Evolutionary conservation across 2,329 filamentous ascomycete genomes (phyloP).

Genomic region (Talaromyces sp.): DNA sequence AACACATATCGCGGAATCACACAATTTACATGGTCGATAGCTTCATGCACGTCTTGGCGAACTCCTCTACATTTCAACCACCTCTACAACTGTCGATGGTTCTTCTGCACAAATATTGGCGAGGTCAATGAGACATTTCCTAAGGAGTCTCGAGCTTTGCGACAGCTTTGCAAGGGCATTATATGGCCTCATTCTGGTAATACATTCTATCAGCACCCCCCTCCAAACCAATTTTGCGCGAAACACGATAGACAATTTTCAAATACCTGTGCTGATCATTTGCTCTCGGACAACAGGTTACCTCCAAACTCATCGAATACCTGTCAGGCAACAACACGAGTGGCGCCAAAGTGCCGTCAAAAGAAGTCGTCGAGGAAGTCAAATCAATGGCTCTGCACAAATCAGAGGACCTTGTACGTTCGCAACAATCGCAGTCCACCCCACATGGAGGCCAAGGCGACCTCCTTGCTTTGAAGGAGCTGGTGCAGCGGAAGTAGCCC

Average conservation of each 20-base stretch:
- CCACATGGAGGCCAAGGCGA: slow-evolving; percentile 25
- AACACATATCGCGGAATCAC: neutral
- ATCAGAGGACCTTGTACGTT: slow-evolving; percentile 33
- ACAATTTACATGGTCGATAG: slow-evolving; percentile 37
- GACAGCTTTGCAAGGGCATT: slow-evolving; percentile 88
- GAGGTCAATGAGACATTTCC: slow-evolving; percentile 79
- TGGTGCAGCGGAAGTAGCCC: slow-evolving; percentile 28
- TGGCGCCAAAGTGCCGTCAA: slow-evolving; percentile 15
- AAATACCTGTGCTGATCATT: neutral
- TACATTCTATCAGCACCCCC: slow-evolving; percentile 19
- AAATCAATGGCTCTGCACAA: slow-evolving; percentile 32
- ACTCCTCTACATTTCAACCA: slow-evolving; percentile 64
- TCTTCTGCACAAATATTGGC: slow-evolving; percentile 50
- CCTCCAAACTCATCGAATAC: slow-evolving; percentile 21
- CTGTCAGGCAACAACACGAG: slow-evolving; percentile 11
- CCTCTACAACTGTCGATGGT: slow-evolving; percentile 31
- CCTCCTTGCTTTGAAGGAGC: slow-evolving; percentile 37
- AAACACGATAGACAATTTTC: neutral
- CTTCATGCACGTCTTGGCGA: slow-evolving; percentile 86
- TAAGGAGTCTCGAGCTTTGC: slow-evolving; percentile 86
- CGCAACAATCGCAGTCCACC: slow-evolving; percentile 6
- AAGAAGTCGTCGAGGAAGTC: slow-evolving; percentile 27
- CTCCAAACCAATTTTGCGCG: neutral
- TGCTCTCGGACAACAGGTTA: slow-evolving; percentile 17
- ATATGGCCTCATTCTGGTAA: slow-evolving; percentile 80